These are phyloP conservation scores for Dactylellina leptospora DNA, from an alignment of 2,329 filamentous ascomycete species.

Conservation along the genomic window DNA sequence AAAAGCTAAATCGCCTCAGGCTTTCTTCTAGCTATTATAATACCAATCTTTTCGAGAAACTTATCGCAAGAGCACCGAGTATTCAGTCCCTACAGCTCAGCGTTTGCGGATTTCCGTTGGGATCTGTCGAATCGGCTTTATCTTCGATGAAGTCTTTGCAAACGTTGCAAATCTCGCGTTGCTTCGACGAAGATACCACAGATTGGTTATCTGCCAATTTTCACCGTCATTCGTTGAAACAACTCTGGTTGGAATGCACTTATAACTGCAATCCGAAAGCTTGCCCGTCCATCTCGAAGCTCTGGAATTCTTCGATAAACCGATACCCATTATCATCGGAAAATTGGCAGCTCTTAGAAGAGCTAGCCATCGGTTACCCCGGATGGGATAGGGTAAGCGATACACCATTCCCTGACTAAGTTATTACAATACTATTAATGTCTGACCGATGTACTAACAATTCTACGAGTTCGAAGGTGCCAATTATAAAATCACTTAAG, in stretches of 20 bases:
- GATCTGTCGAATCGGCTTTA: neutral
- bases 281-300: constrained; percentile 20
- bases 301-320: constrained; percentile 14
- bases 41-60: neutral
- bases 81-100: constrained; percentile 7
- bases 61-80: neutral
- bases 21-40: constrained; percentile 5
- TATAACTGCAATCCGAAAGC: constrained; percentile 16
- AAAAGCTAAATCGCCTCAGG: neutral
- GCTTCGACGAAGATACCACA: constrained; percentile 2
- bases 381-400: constrained; percentile 19
- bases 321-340: constrained; percentile 1
- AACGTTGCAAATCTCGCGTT: constrained; percentile 26
- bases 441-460: neutral
- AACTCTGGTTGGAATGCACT: constrained; percentile 28
- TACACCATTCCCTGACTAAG: too few relatives aligned
- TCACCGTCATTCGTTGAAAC: constrained; percentile 1
- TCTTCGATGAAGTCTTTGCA: constrained; percentile 15
- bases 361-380: constrained; percentile 20
- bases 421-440: neutral
- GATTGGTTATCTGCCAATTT: constrained; percentile 12
- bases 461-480: neutral
- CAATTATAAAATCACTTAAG: constrained; percentile 7
- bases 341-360: constrained; percentile 20
- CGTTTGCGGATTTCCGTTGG: constrained; percentile 1